Evolutionary conservation across 352 stramenopile species (phyloP), one percentile per base, ranked within the genome.

Genomic region (Pythium chondricola): DNA sequence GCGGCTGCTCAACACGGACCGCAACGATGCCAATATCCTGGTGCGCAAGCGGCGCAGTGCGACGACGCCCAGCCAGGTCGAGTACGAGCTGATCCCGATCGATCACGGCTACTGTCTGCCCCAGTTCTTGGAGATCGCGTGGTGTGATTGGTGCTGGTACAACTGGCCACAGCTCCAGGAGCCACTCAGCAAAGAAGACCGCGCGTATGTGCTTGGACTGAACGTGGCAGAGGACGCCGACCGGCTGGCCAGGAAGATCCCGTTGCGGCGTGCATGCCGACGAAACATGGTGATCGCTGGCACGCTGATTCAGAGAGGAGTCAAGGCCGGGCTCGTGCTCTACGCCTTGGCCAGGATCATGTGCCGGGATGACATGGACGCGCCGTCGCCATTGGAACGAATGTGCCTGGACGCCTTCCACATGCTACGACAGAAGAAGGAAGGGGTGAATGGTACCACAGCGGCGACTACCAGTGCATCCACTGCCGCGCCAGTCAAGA

Each of bases 91-190:
- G 21, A 94, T 98, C 47, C 97, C 97, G n/a, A 99, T 99, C 70
- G 97, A 99, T 73, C 97, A 99, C 66, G 97, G 97, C 11, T 99
- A 98, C 59, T 98, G 93, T 63, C 67, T 99, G 25, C 87, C 96
- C 17, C 91, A 97, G 52, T 89, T 91, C 31, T 62, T 97, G 14
- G 92, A 98, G 61, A 97, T 99, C 22, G 96, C 84, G 18, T 98
- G 95, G 91, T 98, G 96, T 58, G 95, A 98, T 66, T 98, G 95
- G 96, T 98, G 94, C 58, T 99, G 96, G 96, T 93, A 98, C 44
- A 95, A 98, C 63, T 99, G 95, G 93, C 90, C 93, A 8, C 95
- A 98, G 63, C 70, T 93, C 24, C 56, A 74, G 26, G 47, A 95
- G 29, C 74, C 80, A 8, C 52, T 92, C 29, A 88, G 75, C 21